Evolutionary conservation across 176 grass and related monocot species (phyloP).

Genomic region (Zoysia pacifica): DNA sequence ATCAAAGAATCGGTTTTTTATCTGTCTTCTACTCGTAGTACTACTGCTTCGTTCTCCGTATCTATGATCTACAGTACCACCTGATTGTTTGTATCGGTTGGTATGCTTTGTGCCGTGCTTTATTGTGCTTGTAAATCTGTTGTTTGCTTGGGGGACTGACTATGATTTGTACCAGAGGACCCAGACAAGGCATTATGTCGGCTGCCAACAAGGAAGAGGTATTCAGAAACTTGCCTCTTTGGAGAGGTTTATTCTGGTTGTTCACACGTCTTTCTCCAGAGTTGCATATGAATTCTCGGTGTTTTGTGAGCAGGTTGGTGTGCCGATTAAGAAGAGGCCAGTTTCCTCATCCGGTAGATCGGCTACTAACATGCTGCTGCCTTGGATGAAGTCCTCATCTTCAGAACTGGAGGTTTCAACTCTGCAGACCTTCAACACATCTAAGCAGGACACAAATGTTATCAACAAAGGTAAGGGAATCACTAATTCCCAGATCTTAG

Average conservation of each 20-base stretch:
- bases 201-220: slow-evolving; percentile 58
- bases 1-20: neutral
- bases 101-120: slow-evolving; percentile 10
- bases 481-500: neutral
- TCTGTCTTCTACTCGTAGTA: no score
- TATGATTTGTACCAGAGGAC: slow-evolving; percentile 35
- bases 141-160: slow-evolving; percentile 36
- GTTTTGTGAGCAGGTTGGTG: slow-evolving; percentile 48
- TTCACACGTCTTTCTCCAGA: slow-evolving; percentile 17
- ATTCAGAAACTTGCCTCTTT: slow-evolving; percentile 27
- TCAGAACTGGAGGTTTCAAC: neutral
- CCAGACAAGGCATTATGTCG: slow-evolving; percentile 38
- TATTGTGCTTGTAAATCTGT: slow-evolving; percentile 16
- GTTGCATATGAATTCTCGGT: slow-evolving; percentile 2
- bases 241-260: slow-evolving; percentile 16
- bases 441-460: slow-evolving; percentile 11
- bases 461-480: slow-evolving; percentile 37
- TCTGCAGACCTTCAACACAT: slow-evolving; percentile 21
- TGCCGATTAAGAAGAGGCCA: slow-evolving; percentile 64
- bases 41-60: neutral
- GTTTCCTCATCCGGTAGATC: slow-evolving; percentile 31
- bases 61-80: slow-evolving; percentile 25
- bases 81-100: slow-evolving; percentile 12
- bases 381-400: slow-evolving; percentile 23
- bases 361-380: neutral